Conservation (phyloP, 805 yeast species). For the Saccharomycopsis fibuligera region DNA sequence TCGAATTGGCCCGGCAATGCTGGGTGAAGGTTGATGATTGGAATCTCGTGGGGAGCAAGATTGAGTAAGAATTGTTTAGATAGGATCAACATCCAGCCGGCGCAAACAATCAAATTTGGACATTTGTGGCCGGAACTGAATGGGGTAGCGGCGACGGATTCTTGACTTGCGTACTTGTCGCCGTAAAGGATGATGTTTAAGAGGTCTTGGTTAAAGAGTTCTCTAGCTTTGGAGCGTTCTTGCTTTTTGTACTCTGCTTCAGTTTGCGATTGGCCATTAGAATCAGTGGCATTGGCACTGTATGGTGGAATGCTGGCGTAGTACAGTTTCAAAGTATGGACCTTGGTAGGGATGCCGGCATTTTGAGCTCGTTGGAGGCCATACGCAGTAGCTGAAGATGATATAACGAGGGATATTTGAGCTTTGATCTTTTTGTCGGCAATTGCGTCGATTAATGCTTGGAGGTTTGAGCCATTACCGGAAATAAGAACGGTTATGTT, state of each 20-base stretch:
- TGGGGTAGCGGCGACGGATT: conserved; percentile 29
- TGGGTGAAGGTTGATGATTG: conserved; percentile 91
- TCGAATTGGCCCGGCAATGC: conserved; percentile 97
- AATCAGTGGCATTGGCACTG: background rate
- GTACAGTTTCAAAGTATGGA: conserved; percentile 67
- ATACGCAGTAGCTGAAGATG: conserved; percentile 80
- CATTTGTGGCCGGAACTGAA: conserved; percentile 32
- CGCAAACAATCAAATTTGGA: conserved; percentile 91
- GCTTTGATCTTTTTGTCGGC: conserved; percentile 37
- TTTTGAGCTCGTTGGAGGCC: conserved; percentile 76
- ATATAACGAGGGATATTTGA: conserved; percentile 68
- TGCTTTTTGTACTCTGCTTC: conserved; percentile 47
- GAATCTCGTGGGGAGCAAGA: conserved; percentile 50
- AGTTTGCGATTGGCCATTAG: background rate
- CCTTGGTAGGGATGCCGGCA: conserved; percentile 62
- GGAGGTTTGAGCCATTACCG: conserved; percentile 93
- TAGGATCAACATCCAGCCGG: conserved; percentile 96
- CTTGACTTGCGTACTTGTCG: conserved; percentile 31
- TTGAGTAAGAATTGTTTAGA: conserved; percentile 71
- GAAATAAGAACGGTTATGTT: conserved; percentile 70
- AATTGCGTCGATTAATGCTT: conserved; percentile 82
- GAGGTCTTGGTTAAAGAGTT: conserved; percentile 69
- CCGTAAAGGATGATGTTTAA: conserved; percentile 60
- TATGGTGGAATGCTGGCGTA: conserved; percentile 68
- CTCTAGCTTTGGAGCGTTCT: conserved; percentile 56